phyloP scores from a whole-genome alignment of 2,329 filamentous ascomycete genomes.

The Periconia macrospinosa region DNA sequence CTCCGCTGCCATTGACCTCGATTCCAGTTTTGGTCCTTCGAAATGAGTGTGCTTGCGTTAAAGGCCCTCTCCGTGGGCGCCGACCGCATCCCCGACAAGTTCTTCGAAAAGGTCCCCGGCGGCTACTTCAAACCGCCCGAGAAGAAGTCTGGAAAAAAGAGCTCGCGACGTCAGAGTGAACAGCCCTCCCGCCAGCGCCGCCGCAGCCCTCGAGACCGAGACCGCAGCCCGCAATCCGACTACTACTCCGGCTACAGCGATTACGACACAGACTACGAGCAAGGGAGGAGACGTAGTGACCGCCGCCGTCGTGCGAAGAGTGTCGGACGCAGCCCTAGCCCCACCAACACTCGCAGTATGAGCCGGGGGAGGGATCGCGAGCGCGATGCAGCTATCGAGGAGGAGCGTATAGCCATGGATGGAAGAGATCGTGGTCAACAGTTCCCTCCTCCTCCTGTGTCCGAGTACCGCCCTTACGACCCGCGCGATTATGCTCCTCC shows the following conservation, averaged over 20 bases:
- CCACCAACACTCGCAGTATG: slow-evolving; percentile 14
- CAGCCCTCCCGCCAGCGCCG: slow-evolving; percentile 9
- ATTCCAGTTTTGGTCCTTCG: slow-evolving; percentile 26
- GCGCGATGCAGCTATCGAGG: slow-evolving; percentile 27
- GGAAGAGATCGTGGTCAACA: slow-evolving; percentile 27
- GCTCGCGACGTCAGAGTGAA: slow-evolving; percentile 23
- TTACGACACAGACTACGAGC: slow-evolving; percentile 35
- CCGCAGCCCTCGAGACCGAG: slow-evolving; percentile 25
- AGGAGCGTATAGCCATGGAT: slow-evolving; percentile 31
- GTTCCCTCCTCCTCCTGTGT: slow-evolving; percentile 35
- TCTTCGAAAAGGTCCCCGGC: slow-evolving; percentile 42
- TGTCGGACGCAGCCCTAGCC: slow-evolving; percentile 19
- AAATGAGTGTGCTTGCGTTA: slow-evolving; percentile 40
- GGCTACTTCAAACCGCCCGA: slow-evolving; percentile 40
- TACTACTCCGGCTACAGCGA: slow-evolving; percentile 29
- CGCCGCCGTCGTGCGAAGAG: slow-evolving; percentile 31
- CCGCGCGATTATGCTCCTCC: slow-evolving; percentile 36
- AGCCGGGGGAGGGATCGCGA: slow-evolving; percentile 32
- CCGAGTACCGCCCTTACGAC: slow-evolving; percentile 40
- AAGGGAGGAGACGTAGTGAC: slow-evolving; percentile 23
- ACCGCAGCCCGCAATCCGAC: slow-evolving; percentile 26
- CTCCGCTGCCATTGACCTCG: slow-evolving; percentile 12
- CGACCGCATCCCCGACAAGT: slow-evolving; percentile 42
- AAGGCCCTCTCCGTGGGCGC: slow-evolving; percentile 44
- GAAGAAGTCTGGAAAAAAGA: slow-evolving; percentile 26